Conservation (phyloP, 2,329 filamentous ascomycete genomes). For the Chrysoporthe cubensis region DNA sequence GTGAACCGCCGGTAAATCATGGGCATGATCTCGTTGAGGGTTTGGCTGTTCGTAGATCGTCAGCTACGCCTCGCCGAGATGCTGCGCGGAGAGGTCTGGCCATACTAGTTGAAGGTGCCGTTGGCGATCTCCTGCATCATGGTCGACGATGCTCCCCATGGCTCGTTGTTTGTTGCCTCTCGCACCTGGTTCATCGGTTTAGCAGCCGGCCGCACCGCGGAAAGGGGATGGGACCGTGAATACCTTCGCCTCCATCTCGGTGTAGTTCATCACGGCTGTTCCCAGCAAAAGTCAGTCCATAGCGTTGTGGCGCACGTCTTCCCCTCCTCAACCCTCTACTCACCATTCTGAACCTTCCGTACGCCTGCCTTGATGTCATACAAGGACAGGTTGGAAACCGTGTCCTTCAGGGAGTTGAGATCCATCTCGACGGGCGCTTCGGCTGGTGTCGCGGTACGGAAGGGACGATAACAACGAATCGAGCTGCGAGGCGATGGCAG, state of each 20-base stretch:
- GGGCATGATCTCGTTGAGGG: constrained; percentile 99
- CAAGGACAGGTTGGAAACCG: constrained; percentile 88
- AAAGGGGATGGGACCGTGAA: constrained; percentile 2
- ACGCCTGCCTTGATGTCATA: constrained; percentile 96
- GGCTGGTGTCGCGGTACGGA: background rate
- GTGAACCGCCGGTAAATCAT: constrained; percentile 99
- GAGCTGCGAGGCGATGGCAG: constrained; percentile 3
- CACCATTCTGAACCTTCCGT: constrained; percentile 96
- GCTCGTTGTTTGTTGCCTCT: constrained; percentile 98
- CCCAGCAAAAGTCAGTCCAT: constrained; percentile 13
- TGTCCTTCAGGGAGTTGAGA: constrained; percentile 80
- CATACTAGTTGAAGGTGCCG: constrained; percentile 97
- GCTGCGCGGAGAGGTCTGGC: constrained; percentile 27
- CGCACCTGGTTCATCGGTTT: constrained; percentile 65
- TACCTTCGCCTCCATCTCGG: constrained; percentile 83
- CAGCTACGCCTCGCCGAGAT: constrained; percentile 10
- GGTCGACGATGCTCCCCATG: constrained; percentile 85
- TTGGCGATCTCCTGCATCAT: constrained; percentile 98
- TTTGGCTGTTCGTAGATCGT: constrained; percentile 64
- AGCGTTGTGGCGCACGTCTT: background rate
- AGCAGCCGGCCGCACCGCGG: constrained; percentile 28
- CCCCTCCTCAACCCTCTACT: constrained; percentile 33
- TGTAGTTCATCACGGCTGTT: constrained; percentile 95
- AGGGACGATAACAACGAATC: background rate
- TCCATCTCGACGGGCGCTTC: constrained; percentile 67